Evolutionary conservation across 257 asterid species (phyloP).

Genomic region (Nyctanthes arbortristis): DNA sequence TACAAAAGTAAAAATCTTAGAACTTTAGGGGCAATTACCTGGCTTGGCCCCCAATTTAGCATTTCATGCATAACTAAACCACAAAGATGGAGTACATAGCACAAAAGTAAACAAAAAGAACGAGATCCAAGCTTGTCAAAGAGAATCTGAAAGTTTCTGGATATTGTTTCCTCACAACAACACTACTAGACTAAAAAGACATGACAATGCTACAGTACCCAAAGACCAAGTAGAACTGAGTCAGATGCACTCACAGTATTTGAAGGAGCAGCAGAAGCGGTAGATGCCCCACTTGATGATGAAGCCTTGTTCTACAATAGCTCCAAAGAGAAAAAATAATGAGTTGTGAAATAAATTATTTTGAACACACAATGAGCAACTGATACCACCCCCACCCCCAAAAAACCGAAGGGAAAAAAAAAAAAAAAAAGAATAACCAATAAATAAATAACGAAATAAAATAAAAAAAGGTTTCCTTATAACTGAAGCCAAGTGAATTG

Average conservation of each 20-base stretch:
- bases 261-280: slow-evolving; percentile 52
- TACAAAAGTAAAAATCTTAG: neutral
- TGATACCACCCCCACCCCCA: no score
- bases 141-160: neutral
- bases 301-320: slow-evolving; percentile 59
- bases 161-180: neutral
- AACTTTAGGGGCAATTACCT: neutral
- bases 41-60: neutral
- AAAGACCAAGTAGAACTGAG: neutral
- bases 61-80: neutral
- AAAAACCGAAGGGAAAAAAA: no score
- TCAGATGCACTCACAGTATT: slow-evolving; percentile 48
- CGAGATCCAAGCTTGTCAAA: slow-evolving; percentile 10
- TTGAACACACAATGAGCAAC: no score
- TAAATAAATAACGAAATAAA: neutral
- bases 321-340: slow-evolving; percentile 23
- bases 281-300: slow-evolving; percentile 52
- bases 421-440: neutral
- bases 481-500: neutral
- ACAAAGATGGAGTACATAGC: neutral
- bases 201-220: neutral
- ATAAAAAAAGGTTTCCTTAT: neutral
- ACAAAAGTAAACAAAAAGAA: slow-evolving; percentile 1
- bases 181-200: slow-evolving; percentile 1
- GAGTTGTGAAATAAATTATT: slow-evolving; percentile 16